Evolutionary conservation across 78 protist genomes (phyloP).

Genomic region (Emiliania huxleyi): DNA sequence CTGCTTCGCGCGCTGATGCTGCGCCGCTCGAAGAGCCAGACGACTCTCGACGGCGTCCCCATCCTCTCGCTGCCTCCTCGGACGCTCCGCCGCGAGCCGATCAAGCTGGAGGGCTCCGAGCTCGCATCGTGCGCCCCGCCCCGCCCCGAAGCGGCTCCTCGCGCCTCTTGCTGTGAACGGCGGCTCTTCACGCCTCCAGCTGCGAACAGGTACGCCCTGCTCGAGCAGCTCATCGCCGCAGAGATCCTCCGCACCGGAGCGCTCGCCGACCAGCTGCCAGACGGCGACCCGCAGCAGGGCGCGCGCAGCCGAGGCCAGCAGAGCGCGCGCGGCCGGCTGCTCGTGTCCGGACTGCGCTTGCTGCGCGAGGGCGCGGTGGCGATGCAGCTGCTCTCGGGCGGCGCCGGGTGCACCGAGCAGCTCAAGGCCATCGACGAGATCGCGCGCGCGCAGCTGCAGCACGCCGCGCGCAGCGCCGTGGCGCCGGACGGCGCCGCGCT

Average conservation of each 20-base stretch:
- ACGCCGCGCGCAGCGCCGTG: no score
- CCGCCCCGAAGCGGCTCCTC: no score
- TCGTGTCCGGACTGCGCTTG: background rate
- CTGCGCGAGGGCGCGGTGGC: background rate
- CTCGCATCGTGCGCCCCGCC: background rate
- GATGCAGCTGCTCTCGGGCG: background rate
- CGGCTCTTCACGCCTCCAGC: no score
- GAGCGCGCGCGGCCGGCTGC: background rate
- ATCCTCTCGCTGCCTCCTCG: background rate
- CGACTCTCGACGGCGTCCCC: background rate
- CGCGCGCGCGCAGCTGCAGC: background rate
- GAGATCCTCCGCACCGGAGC: background rate
- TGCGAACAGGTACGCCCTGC: background rate
- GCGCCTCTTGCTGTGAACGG: no score
- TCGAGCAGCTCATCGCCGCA: background rate
- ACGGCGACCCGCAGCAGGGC: background rate
- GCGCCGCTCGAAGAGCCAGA: slow-evolving; percentile 24
- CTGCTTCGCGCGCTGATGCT: background rate
- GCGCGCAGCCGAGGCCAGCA: background rate
- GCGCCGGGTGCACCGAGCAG: background rate
- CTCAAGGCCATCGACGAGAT: background rate
- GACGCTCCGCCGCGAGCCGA: background rate
- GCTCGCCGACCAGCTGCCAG: background rate
- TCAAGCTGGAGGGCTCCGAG: background rate
- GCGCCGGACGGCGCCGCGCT: no score